Evolutionary conservation across 2,329 filamentous ascomycete genomes (phyloP), one percentile per base, ranked within the genome.

Genomic region (Hymenoscyphus salicellus): DNA sequence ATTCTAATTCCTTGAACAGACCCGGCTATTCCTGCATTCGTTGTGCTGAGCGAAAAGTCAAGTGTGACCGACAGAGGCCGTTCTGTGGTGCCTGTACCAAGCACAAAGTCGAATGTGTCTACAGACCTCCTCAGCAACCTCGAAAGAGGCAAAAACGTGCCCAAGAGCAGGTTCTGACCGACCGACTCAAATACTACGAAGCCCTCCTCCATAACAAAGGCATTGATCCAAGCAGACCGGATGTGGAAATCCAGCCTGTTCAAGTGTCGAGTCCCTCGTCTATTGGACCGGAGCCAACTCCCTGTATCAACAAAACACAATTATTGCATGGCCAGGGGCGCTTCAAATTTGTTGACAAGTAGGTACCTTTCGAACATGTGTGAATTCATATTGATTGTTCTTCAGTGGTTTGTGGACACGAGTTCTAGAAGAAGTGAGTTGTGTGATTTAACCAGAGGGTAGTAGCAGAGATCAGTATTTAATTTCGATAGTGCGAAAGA

Each of bases 51-150:
- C 63, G 72, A 20, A 74, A 74, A 46, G 70, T 74, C 33, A 73
- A 70, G 32, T 74, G 72, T 63, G 72, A 74, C 36, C 60, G 68
- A 26, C 68, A 69, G 28, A 62, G 69, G 10, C 72, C 72, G 5
- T 38, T 11, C 14, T 74, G 72, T 65, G 62, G 64, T 2, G 71
- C 72, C 41, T 74, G 72, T 55, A 65, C 33, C 5, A 74, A 71
- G 41, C 61, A 70, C n/a, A 38, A 66, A 30, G 68, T 69, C 10
- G 67, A 68, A 20, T 74, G 72, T 28, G 61, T 69, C 23, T 70
- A 70, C 4, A 61, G 65, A 3, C 56, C 65, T 7, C 61, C 67
- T 6, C 26, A 69, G 17, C 68, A 69, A 1, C 71, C 69, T 2
- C 66, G 65, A 61, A 65, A 65, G 43, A 63, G 72, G 33, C 72